Evolutionary conservation across 371 early-diverging fungal species (phyloP).

Genomic region (Circinella minor): DNA sequence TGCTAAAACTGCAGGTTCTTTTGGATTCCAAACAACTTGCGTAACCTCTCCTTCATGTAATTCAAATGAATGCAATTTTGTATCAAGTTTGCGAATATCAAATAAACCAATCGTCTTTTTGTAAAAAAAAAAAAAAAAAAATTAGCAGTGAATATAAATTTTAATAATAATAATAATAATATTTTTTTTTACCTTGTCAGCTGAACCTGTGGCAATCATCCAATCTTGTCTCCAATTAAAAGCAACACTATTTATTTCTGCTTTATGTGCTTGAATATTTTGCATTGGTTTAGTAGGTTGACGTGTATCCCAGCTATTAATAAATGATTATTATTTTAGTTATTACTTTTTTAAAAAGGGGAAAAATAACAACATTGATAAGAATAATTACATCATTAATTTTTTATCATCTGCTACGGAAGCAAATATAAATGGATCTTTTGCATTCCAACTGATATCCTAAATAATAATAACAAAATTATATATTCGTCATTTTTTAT

Average conservation of each 20-base stretch:
- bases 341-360: not conserved
- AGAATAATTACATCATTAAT: constrained; percentile 75
- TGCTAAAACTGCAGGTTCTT: constrained; percentile 90
- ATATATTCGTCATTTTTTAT: too few relatives aligned
- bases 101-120: constrained; percentile 88
- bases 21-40: constrained; percentile 96
- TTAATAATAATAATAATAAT: too few relatives aligned
- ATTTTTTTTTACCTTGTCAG: constrained; percentile 72
- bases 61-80: constrained; percentile 85
- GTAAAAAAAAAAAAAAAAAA: not conserved
- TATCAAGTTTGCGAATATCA: constrained; percentile 93
- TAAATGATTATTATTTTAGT: not conserved
- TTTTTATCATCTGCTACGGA: constrained; percentile 96
- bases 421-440: constrained; percentile 83
- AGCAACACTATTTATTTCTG: constrained; percentile 92
- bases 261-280: constrained; percentile 83
- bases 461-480: constrained; percentile 17
- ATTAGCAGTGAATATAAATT: too few relatives aligned
- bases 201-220: constrained; percentile 94
- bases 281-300: constrained; percentile 64
- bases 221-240: constrained; percentile 90
- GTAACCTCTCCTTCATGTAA: constrained; percentile 92
- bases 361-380: constrained; percentile 5
- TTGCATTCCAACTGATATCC: constrained; percentile 94
- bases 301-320: constrained; percentile 73